Percentiles rank a stretch among this genome's conserved stretches.
phyloP scores from a whole-genome alignment of 1,284 basidiomycete genomes.

The Megacollybia platyphylla region DNA sequence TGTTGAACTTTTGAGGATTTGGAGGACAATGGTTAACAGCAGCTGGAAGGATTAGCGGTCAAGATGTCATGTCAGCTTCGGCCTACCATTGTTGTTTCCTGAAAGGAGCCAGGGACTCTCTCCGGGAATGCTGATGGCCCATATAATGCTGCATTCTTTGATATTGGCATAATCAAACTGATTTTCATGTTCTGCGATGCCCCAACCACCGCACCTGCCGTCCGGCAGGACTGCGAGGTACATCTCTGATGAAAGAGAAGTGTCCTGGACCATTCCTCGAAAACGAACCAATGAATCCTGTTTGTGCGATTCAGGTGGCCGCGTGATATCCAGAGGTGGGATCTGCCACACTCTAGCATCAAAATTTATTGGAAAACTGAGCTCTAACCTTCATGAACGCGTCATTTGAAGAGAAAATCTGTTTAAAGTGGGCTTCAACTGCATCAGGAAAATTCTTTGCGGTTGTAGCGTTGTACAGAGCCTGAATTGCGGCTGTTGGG shows the following conservation, averaged over 20 bases:
- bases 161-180: slow-evolving; percentile 34
- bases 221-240: slow-evolving; percentile 39
- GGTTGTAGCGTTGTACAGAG: slow-evolving; percentile 1
- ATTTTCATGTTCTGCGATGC: slow-evolving; percentile 13
- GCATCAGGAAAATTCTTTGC: slow-evolving; percentile 25
- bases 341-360: slow-evolving; percentile 26
- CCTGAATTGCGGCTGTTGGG: slow-evolving; percentile 4
- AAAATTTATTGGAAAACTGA: slow-evolving; percentile 5
- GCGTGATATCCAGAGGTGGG: slow-evolving; percentile 30
- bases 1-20: slow-evolving; percentile 54
- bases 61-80: not conserved
- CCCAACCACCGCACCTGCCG: slow-evolving; percentile 56
- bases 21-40: slow-evolving; percentile 12
- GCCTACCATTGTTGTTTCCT: slow-evolving; percentile 8
- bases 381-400: slow-evolving; percentile 29
- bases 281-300: slow-evolving; percentile 47
- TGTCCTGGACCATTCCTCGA: slow-evolving; percentile 71
- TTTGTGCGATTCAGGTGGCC: slow-evolving; percentile 32
- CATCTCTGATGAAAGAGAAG: slow-evolving; percentile 56
- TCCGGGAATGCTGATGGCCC: slow-evolving; percentile 62
- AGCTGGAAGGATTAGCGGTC: not conserved
- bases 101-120: slow-evolving; percentile 36
- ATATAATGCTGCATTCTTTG: slow-evolving; percentile 48
- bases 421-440: slow-evolving; percentile 37
- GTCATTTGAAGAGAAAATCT: slow-evolving; percentile 25